Percentiles rank a stretch among this genome's conserved stretches.
These are phyloP conservation scores for Ustilago trichophora DNA, from an alignment of 1,284 basidiomycete species.

Conservation along the genomic window DNA sequence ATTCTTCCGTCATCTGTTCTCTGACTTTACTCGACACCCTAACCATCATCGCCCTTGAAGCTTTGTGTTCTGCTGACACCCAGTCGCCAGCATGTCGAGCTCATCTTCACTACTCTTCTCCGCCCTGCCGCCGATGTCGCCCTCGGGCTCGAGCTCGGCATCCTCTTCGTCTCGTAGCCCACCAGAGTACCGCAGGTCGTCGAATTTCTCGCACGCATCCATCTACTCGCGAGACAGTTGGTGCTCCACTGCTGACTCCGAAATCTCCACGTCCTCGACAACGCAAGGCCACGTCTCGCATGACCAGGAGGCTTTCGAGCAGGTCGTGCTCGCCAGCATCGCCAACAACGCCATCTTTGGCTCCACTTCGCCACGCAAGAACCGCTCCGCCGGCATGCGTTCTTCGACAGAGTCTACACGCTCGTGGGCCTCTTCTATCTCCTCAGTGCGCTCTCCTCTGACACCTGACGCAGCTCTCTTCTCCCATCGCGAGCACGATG, in stretches of 20 bases:
- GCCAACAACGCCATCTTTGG: conserved; percentile 35
- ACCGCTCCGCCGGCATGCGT: conserved; percentile 7
- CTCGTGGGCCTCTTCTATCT: conserved; percentile 20
- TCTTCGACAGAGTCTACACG: conserved; percentile 23
- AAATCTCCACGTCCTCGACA: conserved; percentile 15
- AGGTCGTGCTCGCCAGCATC: conserved; percentile 16
- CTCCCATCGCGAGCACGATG: conserved; percentile 18
- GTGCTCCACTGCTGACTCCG: conserved; percentile 24
- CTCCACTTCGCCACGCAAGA: conserved; percentile 38
- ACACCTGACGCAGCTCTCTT: conserved; percentile 15
- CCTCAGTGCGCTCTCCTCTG: conserved; percentile 20
- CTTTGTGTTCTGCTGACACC: neutral
- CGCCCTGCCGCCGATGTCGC: conserved; percentile 1
- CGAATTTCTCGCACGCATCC: conserved; percentile 23
- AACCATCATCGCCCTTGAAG: neutral
- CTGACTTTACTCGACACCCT: neutral
- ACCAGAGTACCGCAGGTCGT: conserved; percentile 17
- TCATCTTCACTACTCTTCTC: conserved; percentile 25
- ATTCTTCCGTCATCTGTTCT: neutral
- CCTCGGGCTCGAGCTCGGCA: conserved; percentile 5
- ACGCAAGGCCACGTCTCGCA: conserved; percentile 23
- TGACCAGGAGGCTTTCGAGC: conserved; percentile 19
- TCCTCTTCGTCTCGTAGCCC: conserved; percentile 8
- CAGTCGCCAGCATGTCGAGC: conserved; percentile 24
- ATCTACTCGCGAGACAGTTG: conserved; percentile 30